Conservation (phyloP, 345 rosid species). For the Pelargonium nanum region DNA sequence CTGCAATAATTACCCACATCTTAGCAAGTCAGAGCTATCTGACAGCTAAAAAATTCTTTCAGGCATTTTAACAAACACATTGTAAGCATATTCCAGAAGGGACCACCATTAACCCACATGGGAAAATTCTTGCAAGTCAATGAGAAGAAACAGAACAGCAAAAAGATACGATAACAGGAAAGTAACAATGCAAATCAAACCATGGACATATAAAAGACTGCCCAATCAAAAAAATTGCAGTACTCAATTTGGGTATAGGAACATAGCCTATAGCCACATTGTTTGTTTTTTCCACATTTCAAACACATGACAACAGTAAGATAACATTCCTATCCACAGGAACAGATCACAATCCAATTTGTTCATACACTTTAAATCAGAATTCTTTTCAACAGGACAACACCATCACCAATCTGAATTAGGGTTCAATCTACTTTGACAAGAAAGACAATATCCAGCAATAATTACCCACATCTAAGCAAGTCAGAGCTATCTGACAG, state of each 20-base stretch:
- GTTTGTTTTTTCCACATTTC: background rate
- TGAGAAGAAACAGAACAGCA: background rate
- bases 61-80: constrained; percentile 35
- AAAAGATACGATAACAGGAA: no score
- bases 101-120: background rate
- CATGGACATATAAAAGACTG: no score
- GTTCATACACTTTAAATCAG: background rate
- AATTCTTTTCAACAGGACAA: background rate
- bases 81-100: background rate
- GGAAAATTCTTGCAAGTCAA: background rate
- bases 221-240: no score
- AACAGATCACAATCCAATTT: background rate
- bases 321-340: background rate
- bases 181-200: no score
- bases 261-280: background rate
- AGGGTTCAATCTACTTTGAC: background rate
- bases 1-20: background rate
- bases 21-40: background rate
- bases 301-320: background rate
- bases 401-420: background rate
- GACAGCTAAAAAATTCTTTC: constrained; percentile 7
- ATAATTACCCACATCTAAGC: background rate
- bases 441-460: background rate
- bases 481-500: background rate
- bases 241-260: background rate